A percentile compares a stretch with the other conserved stretches of the same genome.
These are phyloP conservation scores for Metarhizium brunneum DNA, from an alignment of 2,329 filamentous ascomycete genomes.

Conservation along the genomic window DNA sequence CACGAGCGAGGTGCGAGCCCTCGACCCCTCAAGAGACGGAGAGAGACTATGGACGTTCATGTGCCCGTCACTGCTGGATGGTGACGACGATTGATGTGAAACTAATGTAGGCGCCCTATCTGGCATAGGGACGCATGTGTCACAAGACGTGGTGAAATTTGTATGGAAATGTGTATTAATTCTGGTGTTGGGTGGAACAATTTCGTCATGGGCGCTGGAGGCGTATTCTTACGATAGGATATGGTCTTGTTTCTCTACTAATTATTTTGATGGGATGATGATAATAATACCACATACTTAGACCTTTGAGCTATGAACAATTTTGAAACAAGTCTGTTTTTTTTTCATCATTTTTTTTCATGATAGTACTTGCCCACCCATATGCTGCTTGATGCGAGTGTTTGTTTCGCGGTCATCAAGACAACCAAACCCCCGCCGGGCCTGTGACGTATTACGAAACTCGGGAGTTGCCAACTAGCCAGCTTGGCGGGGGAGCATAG, in stretches of 20 bases:
- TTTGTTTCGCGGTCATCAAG: no score
- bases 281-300: constrained; percentile 12
- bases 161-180: background rate
- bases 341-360: background rate
- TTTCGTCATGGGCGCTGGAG: background rate
- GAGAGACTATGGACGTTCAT: constrained; percentile 22
- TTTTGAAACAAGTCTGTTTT: background rate
- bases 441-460: no score
- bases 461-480: background rate
- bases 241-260: background rate
- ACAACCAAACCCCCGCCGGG: no score
- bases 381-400: no score
- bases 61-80: constrained; percentile 24
- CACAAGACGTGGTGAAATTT: background rate
- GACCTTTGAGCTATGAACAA: background rate
- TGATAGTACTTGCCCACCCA: background rate
- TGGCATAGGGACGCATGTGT: background rate
- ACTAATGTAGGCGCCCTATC: background rate
- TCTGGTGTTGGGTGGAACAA: background rate
- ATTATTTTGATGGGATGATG: constrained; percentile 1
- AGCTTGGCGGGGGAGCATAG: no score
- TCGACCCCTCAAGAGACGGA: constrained; percentile 26
- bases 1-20: constrained; percentile 25
- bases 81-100: constrained; percentile 9
- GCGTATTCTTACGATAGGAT: background rate